Evolutionary conservation across 1,284 basidiomycete genomes (phyloP).

Genomic region (Ganoderma boninense): DNA sequence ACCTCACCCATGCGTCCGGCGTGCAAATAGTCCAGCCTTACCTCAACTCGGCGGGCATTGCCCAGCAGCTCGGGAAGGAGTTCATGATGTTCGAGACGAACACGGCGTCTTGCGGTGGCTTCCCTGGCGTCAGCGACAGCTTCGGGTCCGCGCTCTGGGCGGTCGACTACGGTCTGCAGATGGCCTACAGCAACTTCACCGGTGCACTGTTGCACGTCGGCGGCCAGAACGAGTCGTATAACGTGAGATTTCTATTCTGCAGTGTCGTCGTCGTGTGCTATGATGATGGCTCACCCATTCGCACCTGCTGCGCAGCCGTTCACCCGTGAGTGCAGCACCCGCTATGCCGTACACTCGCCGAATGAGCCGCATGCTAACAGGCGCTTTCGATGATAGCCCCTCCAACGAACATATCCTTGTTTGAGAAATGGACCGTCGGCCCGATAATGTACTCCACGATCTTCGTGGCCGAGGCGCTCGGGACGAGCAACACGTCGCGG

Average conservation of each 20-base stretch:
- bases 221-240: conserved; percentile 74
- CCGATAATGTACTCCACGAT: conserved; percentile 76
- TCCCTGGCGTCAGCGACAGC: conserved; percentile 74
- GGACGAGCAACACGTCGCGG: conserved; percentile 63
- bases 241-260: conserved; percentile 50
- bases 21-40: conserved; percentile 57
- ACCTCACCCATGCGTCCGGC: conserved; percentile 64
- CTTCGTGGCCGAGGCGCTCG: conserved; percentile 73
- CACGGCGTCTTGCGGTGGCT: conserved; percentile 84
- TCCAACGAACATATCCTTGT: conserved; percentile 65
- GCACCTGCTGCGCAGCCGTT: conserved; percentile 43
- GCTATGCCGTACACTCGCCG: neutral
- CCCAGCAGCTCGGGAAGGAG: conserved; percentile 51
- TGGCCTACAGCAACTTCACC: conserved; percentile 65
- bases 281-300: neutral
- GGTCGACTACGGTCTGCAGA: conserved; percentile 47
- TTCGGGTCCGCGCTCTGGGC: conserved; percentile 60
- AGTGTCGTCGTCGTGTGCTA: conserved; percentile 5
- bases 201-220: conserved; percentile 69
- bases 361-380: neutral
- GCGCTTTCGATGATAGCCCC: conserved; percentile 49
- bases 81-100: conserved; percentile 83
- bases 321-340: conserved; percentile 50
- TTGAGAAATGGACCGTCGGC: conserved; percentile 69
- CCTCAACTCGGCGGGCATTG: conserved; percentile 54